Evolutionary conservation across 2,329 filamentous ascomycete species (phyloP).

Genomic region (Atkinsonella hypoxylon): DNA sequence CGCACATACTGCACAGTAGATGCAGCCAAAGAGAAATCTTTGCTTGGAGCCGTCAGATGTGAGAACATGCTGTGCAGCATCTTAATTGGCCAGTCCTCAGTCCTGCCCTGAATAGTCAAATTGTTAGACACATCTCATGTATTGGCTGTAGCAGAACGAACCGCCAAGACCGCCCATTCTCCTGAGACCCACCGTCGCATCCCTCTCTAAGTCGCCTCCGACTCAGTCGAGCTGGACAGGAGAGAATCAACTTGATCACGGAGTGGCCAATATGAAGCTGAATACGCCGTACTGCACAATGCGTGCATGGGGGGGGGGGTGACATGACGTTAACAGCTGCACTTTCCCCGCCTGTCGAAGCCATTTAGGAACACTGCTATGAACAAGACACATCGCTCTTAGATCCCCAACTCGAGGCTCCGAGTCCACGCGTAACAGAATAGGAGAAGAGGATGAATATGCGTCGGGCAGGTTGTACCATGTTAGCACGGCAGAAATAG

Average conservation of each 20-base stretch:
- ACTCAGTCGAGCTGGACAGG: neutral
- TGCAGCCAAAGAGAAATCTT: neutral
- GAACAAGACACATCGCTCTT: too few species aligned
- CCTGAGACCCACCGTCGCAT: neutral
- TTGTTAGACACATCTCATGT: neutral
- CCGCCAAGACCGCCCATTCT: too few species aligned
- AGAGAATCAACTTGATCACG: neutral
- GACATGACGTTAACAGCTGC: neutral
- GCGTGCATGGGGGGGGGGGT: neutral
- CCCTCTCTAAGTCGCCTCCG: neutral
- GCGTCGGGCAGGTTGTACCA: neutral
- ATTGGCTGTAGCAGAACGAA: neutral
- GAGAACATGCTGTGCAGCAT: neutral
- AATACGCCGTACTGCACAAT: neutral
- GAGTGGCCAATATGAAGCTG: neutral
- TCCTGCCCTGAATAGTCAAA: neutral
- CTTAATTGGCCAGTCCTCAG: neutral
- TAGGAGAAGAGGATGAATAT: too few species aligned
- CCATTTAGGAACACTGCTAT: too few species aligned
- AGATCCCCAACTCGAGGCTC: too few species aligned
- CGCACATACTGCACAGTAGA: too few species aligned
- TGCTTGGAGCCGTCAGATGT: neutral
- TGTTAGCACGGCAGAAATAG: neutral
- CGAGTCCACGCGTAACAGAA: too few species aligned
- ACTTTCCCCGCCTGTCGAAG: too few species aligned